A percentile compares a stretch with the other conserved stretches of the same genome.
These are phyloP conservation scores for Eimeria necatrix DNA, from an alignment of 169 alveolate species.

Conservation along the genomic window DNA sequence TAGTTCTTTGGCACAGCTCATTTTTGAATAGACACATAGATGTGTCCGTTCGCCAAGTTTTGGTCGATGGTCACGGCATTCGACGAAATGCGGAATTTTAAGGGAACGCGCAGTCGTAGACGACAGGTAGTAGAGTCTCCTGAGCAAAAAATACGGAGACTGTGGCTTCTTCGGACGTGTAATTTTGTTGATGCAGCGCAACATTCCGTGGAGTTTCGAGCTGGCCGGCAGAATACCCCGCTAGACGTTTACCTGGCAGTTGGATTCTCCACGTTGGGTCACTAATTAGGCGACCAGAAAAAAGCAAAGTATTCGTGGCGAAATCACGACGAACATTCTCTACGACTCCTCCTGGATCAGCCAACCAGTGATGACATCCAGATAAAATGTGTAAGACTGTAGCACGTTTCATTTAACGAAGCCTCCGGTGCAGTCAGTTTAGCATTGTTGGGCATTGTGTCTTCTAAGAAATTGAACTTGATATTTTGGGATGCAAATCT, in stretches of 20 bases:
- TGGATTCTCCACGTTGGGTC: slow-evolving; percentile 65
- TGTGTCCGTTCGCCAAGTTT: slow-evolving; percentile 42
- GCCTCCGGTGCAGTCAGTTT: no score
- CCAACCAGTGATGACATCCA: background rate
- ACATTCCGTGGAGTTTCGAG: background rate
- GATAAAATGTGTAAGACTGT: background rate
- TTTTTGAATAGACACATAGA: slow-evolving; percentile 50
- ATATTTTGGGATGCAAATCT: no score
- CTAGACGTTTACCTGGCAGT: slow-evolving; percentile 22
- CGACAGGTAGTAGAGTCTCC: slow-evolving; percentile 51
- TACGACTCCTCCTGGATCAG: slow-evolving; percentile 61
- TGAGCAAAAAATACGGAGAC: background rate
- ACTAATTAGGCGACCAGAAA: slow-evolving; percentile 26
- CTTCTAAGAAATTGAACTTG: no score
- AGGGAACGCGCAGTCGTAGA: slow-evolving; percentile 55
- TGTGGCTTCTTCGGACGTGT: background rate
- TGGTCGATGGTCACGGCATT: slow-evolving; percentile 65
- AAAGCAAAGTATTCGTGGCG: slow-evolving; percentile 37
- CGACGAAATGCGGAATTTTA: slow-evolving; percentile 49
- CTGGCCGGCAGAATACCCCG: background rate
- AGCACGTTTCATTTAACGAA: no score
- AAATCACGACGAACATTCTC: slow-evolving; percentile 32
- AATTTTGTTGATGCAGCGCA: background rate
- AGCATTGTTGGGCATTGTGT: no score
- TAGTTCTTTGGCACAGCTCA: background rate